Percentiles rank a stretch among this genome's conserved stretches.
These are phyloP conservation scores for Nakazawaea ernobii DNA, from an alignment of 805 yeast genomes.

Conservation along the genomic window DNA sequence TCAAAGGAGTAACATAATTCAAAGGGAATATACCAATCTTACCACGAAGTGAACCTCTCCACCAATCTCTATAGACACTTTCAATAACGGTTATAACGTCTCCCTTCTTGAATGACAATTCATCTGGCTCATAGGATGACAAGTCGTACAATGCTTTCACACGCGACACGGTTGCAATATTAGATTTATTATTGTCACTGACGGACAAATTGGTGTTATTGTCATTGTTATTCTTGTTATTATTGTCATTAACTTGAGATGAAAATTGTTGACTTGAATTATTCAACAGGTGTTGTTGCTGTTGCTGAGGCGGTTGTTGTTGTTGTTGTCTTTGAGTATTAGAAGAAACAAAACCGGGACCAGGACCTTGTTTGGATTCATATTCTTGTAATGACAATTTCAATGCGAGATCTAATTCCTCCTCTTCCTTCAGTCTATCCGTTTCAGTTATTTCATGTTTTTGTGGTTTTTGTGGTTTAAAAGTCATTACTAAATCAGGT, in stretches of 20 bases:
- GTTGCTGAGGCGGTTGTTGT: constrained; percentile 14
- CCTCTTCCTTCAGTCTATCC: constrained; percentile 62
- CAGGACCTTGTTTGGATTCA: constrained; percentile 29
- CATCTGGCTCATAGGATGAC: constrained; percentile 74
- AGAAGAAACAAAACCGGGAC: constrained; percentile 12
- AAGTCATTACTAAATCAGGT: constrained; percentile 24
- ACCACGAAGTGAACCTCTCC: constrained; percentile 84
- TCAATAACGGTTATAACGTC: constrained; percentile 86
- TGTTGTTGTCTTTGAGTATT: constrained; percentile 9
- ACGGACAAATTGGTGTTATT: constrained; percentile 13
- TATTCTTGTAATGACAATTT: constrained; percentile 67
- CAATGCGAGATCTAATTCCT: constrained; percentile 70
- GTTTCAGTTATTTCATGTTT: constrained; percentile 40
- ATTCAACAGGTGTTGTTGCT: constrained; percentile 14
- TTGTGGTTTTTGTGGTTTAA: constrained; percentile 52
- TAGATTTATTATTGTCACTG: constrained; percentile 16
- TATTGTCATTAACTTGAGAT: too few species aligned
- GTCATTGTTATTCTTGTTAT: constrained; percentile 10
- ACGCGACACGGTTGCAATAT: constrained; percentile 39
- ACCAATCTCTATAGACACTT: constrained; percentile 89
- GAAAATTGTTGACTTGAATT: too few species aligned
- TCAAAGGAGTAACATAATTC: constrained; percentile 80
- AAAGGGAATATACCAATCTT: constrained; percentile 85
- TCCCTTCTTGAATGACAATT: constrained; percentile 79
- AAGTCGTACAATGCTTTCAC: constrained; percentile 87